Percentiles rank a stretch among this genome's conserved stretches.
Evolutionary conservation across 2,329 filamentous ascomycete genomes (phyloP).

Genomic region (Lecanosticta acicola): DNA sequence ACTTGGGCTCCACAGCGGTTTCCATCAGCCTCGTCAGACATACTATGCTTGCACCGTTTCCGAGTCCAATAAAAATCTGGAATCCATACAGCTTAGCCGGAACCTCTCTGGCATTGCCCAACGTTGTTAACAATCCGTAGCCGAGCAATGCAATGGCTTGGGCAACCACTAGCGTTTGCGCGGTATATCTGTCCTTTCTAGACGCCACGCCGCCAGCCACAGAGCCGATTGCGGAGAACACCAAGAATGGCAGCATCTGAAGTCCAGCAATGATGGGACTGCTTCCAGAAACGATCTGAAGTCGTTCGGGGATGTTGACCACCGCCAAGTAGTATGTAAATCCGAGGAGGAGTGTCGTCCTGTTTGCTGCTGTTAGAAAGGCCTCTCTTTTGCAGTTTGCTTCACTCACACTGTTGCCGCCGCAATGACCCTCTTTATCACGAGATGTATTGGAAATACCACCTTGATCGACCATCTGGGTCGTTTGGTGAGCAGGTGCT

Average conservation of each 20-base stretch:
- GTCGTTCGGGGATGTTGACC: conserved; percentile 22
- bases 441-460: conserved; percentile 48
- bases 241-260: conserved; percentile 16
- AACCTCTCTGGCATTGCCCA: conserved; percentile 3
- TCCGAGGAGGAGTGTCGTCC: conserved; percentile 15
- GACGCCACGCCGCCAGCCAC: conserved; percentile 9
- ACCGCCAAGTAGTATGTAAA: conserved; percentile 20
- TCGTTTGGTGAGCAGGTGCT: conserved; percentile 18
- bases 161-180: conserved; percentile 7
- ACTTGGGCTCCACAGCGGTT: conserved; percentile 3
- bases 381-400: not conserved
- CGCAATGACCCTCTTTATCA: conserved; percentile 47
- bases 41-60: conserved; percentile 13
- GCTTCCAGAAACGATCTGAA: conserved; percentile 19
- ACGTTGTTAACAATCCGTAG: conserved; percentile 14
- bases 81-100: conserved; percentile 12
- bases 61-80: conserved; percentile 17
- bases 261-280: conserved; percentile 18
- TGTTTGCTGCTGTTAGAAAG: conserved; percentile 2
- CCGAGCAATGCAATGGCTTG: conserved; percentile 12
- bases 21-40: conserved; percentile 11
- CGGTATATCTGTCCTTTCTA: conserved; percentile 7
- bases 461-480: conserved; percentile 43
- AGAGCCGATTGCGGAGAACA: conserved; percentile 14
- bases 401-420: conserved; percentile 32